Evolutionary conservation across 306 rosid species (phyloP).

Genomic region (Castanea crenata): DNA sequence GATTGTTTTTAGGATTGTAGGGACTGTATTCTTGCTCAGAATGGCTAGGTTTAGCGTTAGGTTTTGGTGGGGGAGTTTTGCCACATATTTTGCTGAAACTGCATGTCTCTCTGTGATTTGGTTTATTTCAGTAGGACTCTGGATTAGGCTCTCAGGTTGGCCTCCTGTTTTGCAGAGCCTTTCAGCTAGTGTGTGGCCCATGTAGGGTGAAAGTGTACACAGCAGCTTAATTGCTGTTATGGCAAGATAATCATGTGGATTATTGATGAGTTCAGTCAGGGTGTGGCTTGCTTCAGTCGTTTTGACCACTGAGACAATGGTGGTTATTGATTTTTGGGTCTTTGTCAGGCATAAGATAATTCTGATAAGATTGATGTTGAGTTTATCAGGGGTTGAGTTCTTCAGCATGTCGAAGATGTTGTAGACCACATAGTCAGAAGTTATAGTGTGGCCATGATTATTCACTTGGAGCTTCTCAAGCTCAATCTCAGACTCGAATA

Average conservation of each 20-base stretch:
- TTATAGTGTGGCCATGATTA: slow-evolving; percentile 35
- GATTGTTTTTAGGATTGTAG: slow-evolving; percentile 35
- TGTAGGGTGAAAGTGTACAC: slow-evolving; percentile 32
- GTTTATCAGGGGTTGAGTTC: slow-evolving; percentile 44
- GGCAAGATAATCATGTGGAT: slow-evolving; percentile 29
- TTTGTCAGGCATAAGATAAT: slow-evolving; percentile 32
- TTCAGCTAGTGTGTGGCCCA: slow-evolving; percentile 33
- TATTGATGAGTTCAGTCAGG: slow-evolving; percentile 33
- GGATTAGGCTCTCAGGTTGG: slow-evolving; percentile 36
- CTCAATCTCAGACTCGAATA: slow-evolving; percentile 33
- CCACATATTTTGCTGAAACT: slow-evolving; percentile 37
- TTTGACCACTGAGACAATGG: slow-evolving; percentile 30
- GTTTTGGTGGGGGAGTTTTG: slow-evolving; percentile 42
- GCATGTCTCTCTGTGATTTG: slow-evolving; percentile 45
- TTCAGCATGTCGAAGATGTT: slow-evolving; percentile 38
- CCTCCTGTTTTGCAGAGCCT: slow-evolving; percentile 36
- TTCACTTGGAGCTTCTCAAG: slow-evolving; percentile 33
- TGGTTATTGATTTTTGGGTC: slow-evolving; percentile 26
- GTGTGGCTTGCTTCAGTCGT: slow-evolving; percentile 36
- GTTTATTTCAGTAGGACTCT: slow-evolving; percentile 8
- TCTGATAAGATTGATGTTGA: slow-evolving; percentile 32
- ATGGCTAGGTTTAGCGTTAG: slow-evolving; percentile 36
- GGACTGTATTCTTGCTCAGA: slow-evolving; percentile 29
- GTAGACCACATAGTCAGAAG: slow-evolving; percentile 37
- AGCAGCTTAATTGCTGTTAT: slow-evolving; percentile 34